phyloP scores from a whole-genome alignment of 2,329 filamentous ascomycete species.

The Aspergillus cejpii region DNA sequence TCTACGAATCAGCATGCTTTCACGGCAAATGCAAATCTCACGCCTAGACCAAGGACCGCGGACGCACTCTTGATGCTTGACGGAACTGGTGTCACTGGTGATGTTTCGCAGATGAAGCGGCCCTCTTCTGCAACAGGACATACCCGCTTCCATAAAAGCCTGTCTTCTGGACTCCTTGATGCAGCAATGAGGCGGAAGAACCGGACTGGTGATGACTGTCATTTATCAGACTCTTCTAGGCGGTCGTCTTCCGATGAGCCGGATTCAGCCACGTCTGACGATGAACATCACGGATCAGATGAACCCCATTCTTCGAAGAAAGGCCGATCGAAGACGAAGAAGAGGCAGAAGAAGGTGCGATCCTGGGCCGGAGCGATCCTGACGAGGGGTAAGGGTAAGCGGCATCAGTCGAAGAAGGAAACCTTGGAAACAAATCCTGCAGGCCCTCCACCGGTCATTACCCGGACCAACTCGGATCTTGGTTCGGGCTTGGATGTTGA shows the following conservation, averaged over 20 bases:
- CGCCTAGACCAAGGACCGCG: conserved; percentile 41
- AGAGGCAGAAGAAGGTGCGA: conserved; percentile 68
- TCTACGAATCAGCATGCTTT: conserved; percentile 53
- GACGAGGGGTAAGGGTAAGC: conserved; percentile 43
- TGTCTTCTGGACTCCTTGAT: conserved; percentile 25
- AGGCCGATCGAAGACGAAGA: conserved; percentile 35
- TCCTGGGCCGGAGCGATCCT: conserved; percentile 50
- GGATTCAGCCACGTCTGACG: conserved; percentile 28
- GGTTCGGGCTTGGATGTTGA: conserved; percentile 41
- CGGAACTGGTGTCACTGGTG: conserved; percentile 13
- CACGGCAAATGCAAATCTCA: conserved; percentile 23
- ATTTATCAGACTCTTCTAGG: conserved; percentile 20
- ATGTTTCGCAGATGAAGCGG: conserved; percentile 28
- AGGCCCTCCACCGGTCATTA: conserved; percentile 41
- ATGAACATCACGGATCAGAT: conserved; percentile 19
- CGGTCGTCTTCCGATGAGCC: conserved; percentile 26
- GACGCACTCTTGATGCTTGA: conserved; percentile 35
- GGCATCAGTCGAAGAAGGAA: conserved; percentile 40
- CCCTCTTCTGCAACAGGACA: conserved; percentile 38
- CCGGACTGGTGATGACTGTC: conserved; percentile 15
- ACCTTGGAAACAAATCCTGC: conserved; percentile 30
- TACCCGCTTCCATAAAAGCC: conserved; percentile 27
- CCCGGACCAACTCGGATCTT: conserved; percentile 38
- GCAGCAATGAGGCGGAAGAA: conserved; percentile 19
- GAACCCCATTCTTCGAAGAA: conserved; percentile 25